Evolutionary conservation across 306 rosid genomes (phyloP), one percentile per base, ranked within the genome.

Genomic region (Pueraria montana): DNA sequence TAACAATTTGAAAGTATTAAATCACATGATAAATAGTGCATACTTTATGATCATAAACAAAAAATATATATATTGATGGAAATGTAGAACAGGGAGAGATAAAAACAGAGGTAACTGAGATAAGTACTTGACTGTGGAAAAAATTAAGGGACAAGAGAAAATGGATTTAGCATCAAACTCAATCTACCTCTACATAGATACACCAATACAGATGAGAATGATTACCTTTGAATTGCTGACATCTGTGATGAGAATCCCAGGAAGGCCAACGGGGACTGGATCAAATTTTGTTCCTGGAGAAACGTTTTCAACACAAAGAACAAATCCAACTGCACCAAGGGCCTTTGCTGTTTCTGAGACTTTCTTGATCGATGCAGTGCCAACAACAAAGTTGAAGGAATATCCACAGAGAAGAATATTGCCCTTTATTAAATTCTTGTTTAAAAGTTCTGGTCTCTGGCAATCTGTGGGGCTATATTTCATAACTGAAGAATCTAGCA

Each of bases 261-360:
- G 99, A 81, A 94, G 65, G 62, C 93, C 90, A 81, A 90, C 89
- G 24, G 99, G 98, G 76, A 96, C 99, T 64, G 99, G 99, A 85
- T 96, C 98, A 82, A 92, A 96, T 87, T 92, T 96, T 46, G 97
- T 81, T 85, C 98, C 99, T 0, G 98, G 97, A 75, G 98, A 92
- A 85, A 86, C 89, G 63, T 90, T 96, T 90, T 96, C 99, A 45
- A 96, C 99, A 77, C 93, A 91, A 8, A 96, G 95, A 86, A 94
- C 99, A 90, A 96, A 96, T 86, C 99, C 99, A 79, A 86, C 91
- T 13, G 99, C 99, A 74, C 98, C 98, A 74, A 96, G 98, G 87
- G 90, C 87, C 88, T 88, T 94, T 32, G 98, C 95, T 82, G 99
- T 94, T 89, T 92, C 91, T 13, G 97, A 88, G 67, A 92, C 99